Evolutionary conservation across 2,329 filamentous ascomycete species (phyloP).

Genomic region (Metarhizium guizhouense): DNA sequence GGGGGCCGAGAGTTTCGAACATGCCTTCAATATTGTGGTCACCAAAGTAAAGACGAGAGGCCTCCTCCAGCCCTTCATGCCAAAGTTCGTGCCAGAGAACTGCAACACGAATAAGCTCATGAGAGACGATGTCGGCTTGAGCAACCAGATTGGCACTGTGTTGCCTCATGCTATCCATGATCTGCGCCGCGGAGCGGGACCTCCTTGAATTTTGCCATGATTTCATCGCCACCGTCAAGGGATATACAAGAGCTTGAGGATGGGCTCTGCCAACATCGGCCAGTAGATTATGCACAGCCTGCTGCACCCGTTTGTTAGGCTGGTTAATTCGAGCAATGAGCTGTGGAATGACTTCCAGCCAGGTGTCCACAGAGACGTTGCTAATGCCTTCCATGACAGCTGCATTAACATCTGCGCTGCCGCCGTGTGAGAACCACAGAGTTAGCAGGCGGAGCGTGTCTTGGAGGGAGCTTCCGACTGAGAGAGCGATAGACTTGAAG

Average conservation of each 20-base stretch:
- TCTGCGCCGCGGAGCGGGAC: slow-evolving; percentile 78
- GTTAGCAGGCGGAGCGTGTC: slow-evolving; percentile 89
- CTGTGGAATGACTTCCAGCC: slow-evolving; percentile 97
- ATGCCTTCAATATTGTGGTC: slow-evolving; percentile 97
- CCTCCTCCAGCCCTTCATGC: slow-evolving; percentile 97
- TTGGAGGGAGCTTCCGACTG: slow-evolving; percentile 84
- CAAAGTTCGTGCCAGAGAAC: slow-evolving; percentile 98
- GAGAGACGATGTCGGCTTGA: slow-evolving; percentile 89
- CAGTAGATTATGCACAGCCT: slow-evolving; percentile 84
- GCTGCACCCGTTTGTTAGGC: slow-evolving; percentile 78
- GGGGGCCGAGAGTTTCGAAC: slow-evolving; percentile 81
- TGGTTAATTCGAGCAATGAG: slow-evolving; percentile 97
- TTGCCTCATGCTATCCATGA: slow-evolving; percentile 97
- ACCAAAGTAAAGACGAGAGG: slow-evolving; percentile 91
- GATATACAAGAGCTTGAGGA: slow-evolving; percentile 93
- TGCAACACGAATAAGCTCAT: slow-evolving; percentile 92
- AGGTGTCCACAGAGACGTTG: slow-evolving; percentile 91
- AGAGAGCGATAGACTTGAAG: slow-evolving; percentile 93
- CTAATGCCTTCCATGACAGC: slow-evolving; percentile 86
- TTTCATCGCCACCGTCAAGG: slow-evolving; percentile 96
- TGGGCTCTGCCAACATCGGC: slow-evolving; percentile 89
- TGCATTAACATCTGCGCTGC: slow-evolving; percentile 75
- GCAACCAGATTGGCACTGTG: slow-evolving; percentile 90
- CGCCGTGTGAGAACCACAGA: slow-evolving; percentile 92
- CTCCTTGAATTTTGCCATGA: slow-evolving; percentile 73